These are phyloP conservation scores for Leishmania tarentolae DNA, from an alignment of 208 protist species.

Conservation along the genomic window DNA sequence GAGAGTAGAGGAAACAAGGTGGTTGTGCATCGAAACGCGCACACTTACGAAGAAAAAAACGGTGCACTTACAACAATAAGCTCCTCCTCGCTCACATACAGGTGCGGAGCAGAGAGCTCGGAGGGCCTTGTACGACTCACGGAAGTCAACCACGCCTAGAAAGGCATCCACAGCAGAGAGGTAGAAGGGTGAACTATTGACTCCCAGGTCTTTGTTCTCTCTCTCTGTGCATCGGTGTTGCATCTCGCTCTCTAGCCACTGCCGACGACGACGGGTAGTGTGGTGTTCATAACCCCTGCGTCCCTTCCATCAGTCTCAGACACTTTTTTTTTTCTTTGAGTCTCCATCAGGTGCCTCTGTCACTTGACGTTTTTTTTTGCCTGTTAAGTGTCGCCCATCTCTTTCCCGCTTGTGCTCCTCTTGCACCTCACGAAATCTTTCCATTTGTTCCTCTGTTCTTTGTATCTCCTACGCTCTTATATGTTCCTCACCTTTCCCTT, in stretches of 20 bases:
- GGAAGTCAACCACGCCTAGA: background rate
- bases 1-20: background rate
- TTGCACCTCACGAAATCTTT: background rate
- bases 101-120: background rate
- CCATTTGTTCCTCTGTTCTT: background rate
- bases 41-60: background rate
- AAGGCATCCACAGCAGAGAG: background rate
- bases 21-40: background rate
- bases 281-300: background rate
- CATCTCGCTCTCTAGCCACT: background rate
- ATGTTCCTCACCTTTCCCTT: background rate
- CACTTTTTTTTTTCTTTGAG: background rate
- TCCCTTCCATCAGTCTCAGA: background rate
- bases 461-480: background rate
- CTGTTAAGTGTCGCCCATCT: background rate
- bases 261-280: background rate
- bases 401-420: background rate
- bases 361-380: background rate
- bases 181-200: background rate
- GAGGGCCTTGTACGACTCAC: background rate
- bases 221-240: background rate
- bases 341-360: background rate
- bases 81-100: background rate
- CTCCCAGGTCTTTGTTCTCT: background rate
- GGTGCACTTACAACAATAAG: too few species aligned